These are phyloP conservation scores for Solanum hybrid DNA, from an alignment of 305 asterid genomes.

Conservation along the genomic window DNA sequence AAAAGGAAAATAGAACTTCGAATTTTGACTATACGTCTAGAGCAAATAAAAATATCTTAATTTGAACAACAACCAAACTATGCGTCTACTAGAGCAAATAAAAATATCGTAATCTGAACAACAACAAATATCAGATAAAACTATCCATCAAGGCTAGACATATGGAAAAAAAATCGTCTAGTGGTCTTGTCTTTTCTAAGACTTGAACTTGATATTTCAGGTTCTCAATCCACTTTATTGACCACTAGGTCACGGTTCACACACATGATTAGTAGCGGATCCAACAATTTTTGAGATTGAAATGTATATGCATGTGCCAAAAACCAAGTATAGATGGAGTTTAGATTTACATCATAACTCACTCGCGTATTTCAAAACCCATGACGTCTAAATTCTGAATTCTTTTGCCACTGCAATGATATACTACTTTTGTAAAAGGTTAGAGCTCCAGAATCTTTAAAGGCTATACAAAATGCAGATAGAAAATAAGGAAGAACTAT, in stretches of 20 bases:
- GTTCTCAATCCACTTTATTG: background rate
- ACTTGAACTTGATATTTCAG: background rate
- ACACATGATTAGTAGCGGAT: background rate
- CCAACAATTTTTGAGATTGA: background rate
- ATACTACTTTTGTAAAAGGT: background rate
- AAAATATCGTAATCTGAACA: too few relatives aligned
- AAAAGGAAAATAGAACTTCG: background rate
- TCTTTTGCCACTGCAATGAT: background rate
- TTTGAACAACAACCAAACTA: too few relatives aligned
- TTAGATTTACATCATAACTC: background rate
- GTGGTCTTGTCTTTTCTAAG: background rate
- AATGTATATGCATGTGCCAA: background rate
- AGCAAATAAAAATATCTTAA: background rate
- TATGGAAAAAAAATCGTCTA: too few relatives aligned
- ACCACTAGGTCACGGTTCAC: background rate
- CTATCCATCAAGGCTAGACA: too few relatives aligned
- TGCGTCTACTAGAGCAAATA: background rate
- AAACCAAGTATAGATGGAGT: background rate
- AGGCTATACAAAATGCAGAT: background rate
- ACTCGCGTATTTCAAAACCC: background rate
- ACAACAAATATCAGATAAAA: too few relatives aligned
- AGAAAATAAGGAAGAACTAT: constrained; percentile 16
- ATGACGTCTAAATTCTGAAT: background rate
- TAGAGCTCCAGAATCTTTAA: background rate
- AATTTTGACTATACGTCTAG: too few relatives aligned